Conservation (phyloP, 176 grass and related monocot genomes). For the Raddia distichophylla region DNA sequence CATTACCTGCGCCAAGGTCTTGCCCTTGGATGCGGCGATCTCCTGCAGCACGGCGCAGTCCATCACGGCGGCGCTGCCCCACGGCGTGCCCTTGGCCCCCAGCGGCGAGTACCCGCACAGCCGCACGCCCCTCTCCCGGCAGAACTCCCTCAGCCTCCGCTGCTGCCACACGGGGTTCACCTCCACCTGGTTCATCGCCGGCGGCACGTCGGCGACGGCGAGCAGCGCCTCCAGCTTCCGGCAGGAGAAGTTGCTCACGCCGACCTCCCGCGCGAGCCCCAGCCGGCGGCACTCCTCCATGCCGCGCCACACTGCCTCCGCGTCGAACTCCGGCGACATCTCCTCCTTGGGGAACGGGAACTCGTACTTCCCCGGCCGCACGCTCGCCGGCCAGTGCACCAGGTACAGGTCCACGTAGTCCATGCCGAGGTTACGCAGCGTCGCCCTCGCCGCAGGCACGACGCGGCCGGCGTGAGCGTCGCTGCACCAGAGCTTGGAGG, state of each 20-base stretch:
- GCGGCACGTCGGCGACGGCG: constrained; percentile 8
- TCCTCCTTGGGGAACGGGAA: constrained; percentile 9
- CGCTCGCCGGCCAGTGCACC: constrained; percentile 20
- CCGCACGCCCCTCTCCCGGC: background rate
- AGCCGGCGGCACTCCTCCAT: constrained; percentile 47
- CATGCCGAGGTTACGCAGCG: constrained; percentile 37
- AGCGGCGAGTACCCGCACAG: constrained; percentile 35
- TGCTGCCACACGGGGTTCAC: constrained; percentile 49
- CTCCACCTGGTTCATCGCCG: constrained; percentile 44
- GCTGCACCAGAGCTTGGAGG: constrained; percentile 50
- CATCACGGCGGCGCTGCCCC: constrained; percentile 38
- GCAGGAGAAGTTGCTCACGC: constrained; percentile 48
- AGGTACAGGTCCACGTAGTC: constrained; percentile 45
- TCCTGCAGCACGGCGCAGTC: constrained; percentile 30
- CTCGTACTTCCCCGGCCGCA: constrained; percentile 7
- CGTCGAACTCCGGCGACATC: constrained; percentile 1
- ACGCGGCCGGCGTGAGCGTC: constrained; percentile 30
- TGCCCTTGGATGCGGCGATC: constrained; percentile 16
- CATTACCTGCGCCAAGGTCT: background rate
- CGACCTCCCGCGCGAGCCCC: constrained; percentile 28
- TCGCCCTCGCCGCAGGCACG: constrained; percentile 25
- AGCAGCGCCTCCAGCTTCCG: constrained; percentile 37
- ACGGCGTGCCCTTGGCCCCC: constrained; percentile 23
- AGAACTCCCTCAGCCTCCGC: constrained; percentile 43
- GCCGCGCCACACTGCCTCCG: constrained; percentile 33